Percentiles rank a stretch among this genome's conserved stretches.
These are phyloP conservation scores for Cercis canadensis DNA, from an alignment of 306 rosid genomes.

Conservation along the genomic window DNA sequence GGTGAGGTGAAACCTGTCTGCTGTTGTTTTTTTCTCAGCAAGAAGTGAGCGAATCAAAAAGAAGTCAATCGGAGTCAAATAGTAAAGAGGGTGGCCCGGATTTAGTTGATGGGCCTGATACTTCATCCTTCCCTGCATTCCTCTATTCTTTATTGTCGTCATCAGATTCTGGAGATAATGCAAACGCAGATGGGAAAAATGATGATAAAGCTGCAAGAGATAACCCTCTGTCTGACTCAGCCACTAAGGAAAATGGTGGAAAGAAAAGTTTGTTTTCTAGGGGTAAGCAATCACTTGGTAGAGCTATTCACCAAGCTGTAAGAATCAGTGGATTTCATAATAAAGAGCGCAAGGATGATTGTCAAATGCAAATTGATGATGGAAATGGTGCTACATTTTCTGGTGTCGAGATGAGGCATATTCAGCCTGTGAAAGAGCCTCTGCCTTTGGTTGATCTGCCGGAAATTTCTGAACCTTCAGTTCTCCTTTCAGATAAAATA, in stretches of 20 bases:
- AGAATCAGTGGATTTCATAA: slow-evolving; percentile 63
- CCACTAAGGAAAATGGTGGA: slow-evolving; percentile 56
- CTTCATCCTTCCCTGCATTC: slow-evolving; percentile 89
- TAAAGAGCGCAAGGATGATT: slow-evolving; percentile 53
- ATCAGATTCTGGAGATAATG: slow-evolving; percentile 54
- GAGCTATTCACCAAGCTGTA: slow-evolving; percentile 60
- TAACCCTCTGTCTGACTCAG: slow-evolving; percentile 40
- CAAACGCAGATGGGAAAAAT: slow-evolving; percentile 39
- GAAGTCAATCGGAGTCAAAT: slow-evolving; percentile 46
- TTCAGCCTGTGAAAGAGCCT: slow-evolving; percentile 48
- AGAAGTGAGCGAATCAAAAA: slow-evolving; percentile 50
- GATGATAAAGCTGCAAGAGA: slow-evolving; percentile 46
- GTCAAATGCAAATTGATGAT: slow-evolving; percentile 47
- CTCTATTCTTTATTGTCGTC: slow-evolving; percentile 74
- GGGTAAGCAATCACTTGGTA: slow-evolving; percentile 74
- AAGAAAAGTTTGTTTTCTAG: slow-evolving; percentile 72
- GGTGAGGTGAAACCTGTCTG: background rate
- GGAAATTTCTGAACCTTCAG: slow-evolving; percentile 78
- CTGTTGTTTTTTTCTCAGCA: slow-evolving; percentile 51
- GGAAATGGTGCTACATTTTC: slow-evolving; percentile 40
- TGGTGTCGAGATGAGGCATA: slow-evolving; percentile 66
- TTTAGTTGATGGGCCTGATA: slow-evolving; percentile 83
- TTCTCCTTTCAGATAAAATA: slow-evolving; percentile 64
- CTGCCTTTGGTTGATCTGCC: slow-evolving; percentile 50
- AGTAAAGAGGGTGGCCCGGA: slow-evolving; percentile 50